Evolutionary conservation across 1,284 basidiomycete genomes (phyloP).

Genomic region (Erythrobasidium hasegawianum): DNA sequence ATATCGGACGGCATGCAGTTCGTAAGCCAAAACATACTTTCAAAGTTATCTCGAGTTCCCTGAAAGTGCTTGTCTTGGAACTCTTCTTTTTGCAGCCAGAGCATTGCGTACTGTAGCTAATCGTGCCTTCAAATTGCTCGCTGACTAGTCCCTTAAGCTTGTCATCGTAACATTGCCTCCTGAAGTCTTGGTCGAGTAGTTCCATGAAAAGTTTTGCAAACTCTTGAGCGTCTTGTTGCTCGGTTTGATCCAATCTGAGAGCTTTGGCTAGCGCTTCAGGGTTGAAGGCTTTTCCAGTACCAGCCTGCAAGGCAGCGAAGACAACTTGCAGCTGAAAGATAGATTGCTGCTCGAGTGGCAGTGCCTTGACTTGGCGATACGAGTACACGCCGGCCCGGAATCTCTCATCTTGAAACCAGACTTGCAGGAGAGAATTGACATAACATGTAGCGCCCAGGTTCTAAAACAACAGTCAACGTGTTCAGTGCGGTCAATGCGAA

Average conservation of each 20-base stretch:
- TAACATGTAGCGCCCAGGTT: constrained; percentile 77
- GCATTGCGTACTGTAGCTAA: constrained; percentile 74
- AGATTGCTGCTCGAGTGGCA: constrained; percentile 51
- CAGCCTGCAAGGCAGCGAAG: constrained; percentile 73
- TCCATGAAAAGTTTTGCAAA: constrained; percentile 91
- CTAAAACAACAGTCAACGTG: too few species aligned
- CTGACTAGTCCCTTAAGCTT: constrained; percentile 63
- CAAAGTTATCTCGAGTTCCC: constrained; percentile 80
- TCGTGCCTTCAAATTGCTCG: constrained; percentile 77
- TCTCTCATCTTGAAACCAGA: constrained; percentile 63
- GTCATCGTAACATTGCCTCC: constrained; percentile 61
- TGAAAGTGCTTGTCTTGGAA: constrained; percentile 62
- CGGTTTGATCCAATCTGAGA: constrained; percentile 67
- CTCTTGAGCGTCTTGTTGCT: constrained; percentile 92
- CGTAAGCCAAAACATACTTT: too few species aligned
- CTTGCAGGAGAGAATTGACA: constrained; percentile 83
- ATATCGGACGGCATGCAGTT: too few species aligned
- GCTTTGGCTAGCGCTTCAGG: constrained; percentile 76
- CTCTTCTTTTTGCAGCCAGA: constrained; percentile 64
- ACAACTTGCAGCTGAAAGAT: constrained; percentile 53
- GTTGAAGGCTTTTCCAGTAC: constrained; percentile 67
- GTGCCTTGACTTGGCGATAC: constrained; percentile 56
- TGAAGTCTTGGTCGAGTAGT: constrained; percentile 76
- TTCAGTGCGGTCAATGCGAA: too few species aligned
- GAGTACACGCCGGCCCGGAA: constrained; percentile 61